phyloP scores from a whole-genome alignment of 1,139 yeast species.

The Eremothecium coryli region DNA sequence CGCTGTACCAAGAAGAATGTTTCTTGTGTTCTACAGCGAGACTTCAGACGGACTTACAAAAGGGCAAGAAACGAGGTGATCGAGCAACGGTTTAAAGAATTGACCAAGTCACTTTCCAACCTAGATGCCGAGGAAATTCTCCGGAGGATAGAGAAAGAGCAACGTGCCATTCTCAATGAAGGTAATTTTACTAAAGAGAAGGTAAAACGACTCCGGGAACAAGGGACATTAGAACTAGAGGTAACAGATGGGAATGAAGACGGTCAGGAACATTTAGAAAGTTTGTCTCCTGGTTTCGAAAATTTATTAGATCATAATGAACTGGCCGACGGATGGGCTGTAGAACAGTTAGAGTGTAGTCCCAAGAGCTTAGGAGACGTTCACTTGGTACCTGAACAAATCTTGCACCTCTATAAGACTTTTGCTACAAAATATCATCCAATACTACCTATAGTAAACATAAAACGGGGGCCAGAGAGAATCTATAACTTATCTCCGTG shows the following conservation, averaged over 20 bases:
- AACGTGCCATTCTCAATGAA: conserved; percentile 20
- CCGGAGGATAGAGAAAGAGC: conserved; percentile 24
- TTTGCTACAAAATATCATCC: conserved; percentile 72
- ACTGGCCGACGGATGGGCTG: conserved; percentile 34
- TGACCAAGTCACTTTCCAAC: conserved; percentile 50
- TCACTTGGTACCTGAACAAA: conserved; percentile 49
- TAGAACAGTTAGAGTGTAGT: conserved; percentile 41
- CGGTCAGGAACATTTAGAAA: background rate
- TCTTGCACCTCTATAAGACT: conserved; percentile 57
- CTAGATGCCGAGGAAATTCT: conserved; percentile 43
- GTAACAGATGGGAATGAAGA: background rate
- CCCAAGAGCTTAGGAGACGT: conserved; percentile 65
- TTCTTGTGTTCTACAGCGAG: conserved; percentile 64
- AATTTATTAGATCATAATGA: conserved; percentile 6
- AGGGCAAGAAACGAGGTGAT: conserved; percentile 78
- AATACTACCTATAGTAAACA: conserved; percentile 78
- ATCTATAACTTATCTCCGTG: conserved; percentile 75
- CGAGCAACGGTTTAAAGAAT: conserved; percentile 65
- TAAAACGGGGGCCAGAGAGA: conserved; percentile 69
- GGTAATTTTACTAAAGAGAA: conserved; percentile 28
- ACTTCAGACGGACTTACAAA: conserved; percentile 81
- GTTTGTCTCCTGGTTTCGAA: background rate
- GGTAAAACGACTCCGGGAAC: conserved; percentile 14
- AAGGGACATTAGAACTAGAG: conserved; percentile 2
- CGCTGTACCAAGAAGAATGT: conserved; percentile 65